These are phyloP conservation scores for Umbelopsis isabellina DNA, from an alignment of 192 early-diverging fungal genomes.

Conservation along the genomic window DNA sequence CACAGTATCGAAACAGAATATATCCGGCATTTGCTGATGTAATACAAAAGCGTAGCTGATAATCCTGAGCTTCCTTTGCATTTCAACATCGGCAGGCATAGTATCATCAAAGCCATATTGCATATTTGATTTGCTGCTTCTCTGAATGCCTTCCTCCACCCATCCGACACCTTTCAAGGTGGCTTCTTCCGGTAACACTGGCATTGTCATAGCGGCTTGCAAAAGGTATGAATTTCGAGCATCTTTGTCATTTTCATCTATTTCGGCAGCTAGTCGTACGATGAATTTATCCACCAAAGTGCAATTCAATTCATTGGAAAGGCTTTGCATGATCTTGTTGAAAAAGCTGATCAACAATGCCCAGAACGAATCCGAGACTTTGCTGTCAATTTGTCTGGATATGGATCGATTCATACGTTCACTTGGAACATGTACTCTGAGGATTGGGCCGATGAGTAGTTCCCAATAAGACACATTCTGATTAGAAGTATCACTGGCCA, in stretches of 20 bases:
- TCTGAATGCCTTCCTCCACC: slow-evolving; percentile 36
- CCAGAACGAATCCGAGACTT: slow-evolving; percentile 28
- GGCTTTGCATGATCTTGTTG: slow-evolving; percentile 17
- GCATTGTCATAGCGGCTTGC: slow-evolving; percentile 25
- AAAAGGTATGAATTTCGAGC: slow-evolving; percentile 12
- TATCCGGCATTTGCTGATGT: slow-evolving; percentile 27
- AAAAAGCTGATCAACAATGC: slow-evolving; percentile 27
- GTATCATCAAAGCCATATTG: neutral
- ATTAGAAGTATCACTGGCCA: neutral
- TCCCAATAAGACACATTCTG: slow-evolving; percentile 28
- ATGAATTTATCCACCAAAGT: slow-evolving; percentile 29
- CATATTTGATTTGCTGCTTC: neutral
- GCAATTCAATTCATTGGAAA: slow-evolving; percentile 28
- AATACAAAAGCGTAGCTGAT: slow-evolving; percentile 17
- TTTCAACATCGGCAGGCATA: neutral
- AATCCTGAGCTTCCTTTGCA: slow-evolving; percentile 9
- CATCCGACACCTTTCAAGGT: slow-evolving; percentile 55
- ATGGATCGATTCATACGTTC: neutral
- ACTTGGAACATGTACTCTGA: neutral
- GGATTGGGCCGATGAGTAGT: slow-evolving; percentile 21
- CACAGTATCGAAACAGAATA: slow-evolving; percentile 31
- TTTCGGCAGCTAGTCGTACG: neutral
- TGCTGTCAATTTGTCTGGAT: neutral
- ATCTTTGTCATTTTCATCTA: slow-evolving; percentile 6
- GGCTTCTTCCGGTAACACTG: slow-evolving; percentile 51